Conservation (phyloP, 2,329 filamentous ascomycete species). For the Phyllosticta ampelicida region DNA sequence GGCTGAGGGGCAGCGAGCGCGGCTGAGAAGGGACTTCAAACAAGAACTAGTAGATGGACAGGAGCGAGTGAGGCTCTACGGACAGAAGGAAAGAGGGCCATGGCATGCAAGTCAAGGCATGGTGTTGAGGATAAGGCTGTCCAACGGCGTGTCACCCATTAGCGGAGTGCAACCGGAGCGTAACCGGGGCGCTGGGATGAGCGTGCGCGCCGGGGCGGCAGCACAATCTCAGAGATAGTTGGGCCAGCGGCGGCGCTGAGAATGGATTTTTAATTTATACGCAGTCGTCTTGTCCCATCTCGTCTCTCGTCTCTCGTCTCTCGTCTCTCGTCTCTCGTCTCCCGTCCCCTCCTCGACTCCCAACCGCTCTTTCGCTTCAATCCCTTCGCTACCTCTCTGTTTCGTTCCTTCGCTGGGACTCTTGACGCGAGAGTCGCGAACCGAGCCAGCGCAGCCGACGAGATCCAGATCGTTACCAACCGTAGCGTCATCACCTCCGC, state of each 20-base stretch:
- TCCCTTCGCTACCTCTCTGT: neutral
- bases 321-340: neutral
- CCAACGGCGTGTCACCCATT: neutral
- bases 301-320: neutral
- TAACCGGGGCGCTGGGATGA: neutral
- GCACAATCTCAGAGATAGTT: neutral
- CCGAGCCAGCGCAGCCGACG: too few species aligned
- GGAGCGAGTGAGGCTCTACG: neutral
- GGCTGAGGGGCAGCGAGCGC: conserved; percentile 87
- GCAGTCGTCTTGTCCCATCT: neutral
- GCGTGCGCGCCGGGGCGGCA: neutral
- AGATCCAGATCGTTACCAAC: neutral
- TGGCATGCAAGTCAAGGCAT: neutral
- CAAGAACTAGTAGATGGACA: neutral
- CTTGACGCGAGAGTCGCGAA: neutral
- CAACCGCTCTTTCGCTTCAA: neutral
- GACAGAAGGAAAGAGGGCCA: too few species aligned
- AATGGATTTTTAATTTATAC: too few species aligned
- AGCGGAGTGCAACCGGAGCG: neutral
- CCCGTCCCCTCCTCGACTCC: neutral
- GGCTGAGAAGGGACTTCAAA: conserved; percentile 39
- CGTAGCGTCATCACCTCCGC: neutral
- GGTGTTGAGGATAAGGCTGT: neutral
- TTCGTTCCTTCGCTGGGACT: neutral
- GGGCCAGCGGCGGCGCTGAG: neutral